Percentiles rank a stretch among this genome's conserved stretches.
These are phyloP conservation scores for Candida taoyuanica DNA, from an alignment of 805 yeast genomes.

Conservation along the genomic window DNA sequence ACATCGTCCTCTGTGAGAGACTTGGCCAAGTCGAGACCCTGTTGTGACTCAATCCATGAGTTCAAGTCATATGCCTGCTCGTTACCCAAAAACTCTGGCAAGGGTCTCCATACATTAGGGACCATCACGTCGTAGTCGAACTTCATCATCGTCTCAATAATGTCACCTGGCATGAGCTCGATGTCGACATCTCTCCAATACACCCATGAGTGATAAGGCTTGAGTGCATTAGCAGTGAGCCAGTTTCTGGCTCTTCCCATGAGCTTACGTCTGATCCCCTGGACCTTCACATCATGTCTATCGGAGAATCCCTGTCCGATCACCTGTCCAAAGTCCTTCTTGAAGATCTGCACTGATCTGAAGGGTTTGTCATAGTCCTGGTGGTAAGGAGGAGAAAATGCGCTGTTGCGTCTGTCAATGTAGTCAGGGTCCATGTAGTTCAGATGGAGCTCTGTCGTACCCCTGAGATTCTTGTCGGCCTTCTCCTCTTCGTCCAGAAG, in stretches of 20 bases:
- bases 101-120: slow-evolving; percentile 95
- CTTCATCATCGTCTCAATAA: slow-evolving; percentile 70
- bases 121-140: slow-evolving; percentile 65
- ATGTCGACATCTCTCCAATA: slow-evolving; percentile 89
- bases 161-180: slow-evolving; percentile 75
- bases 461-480: slow-evolving; percentile 35
- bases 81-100: slow-evolving; percentile 84
- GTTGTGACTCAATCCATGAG: slow-evolving; percentile 90
- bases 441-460: slow-evolving; percentile 59
- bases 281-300: slow-evolving; percentile 80
- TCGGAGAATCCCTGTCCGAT: slow-evolving; percentile 85
- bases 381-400: slow-evolving; percentile 67
- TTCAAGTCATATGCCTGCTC: slow-evolving; percentile 96
- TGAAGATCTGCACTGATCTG: slow-evolving; percentile 73
- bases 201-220: slow-evolving; percentile 87
- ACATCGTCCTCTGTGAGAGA: slow-evolving; percentile 74
- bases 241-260: slow-evolving; percentile 89
- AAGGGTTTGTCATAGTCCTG: slow-evolving; percentile 61
- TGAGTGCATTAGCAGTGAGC: slow-evolving; percentile 67
- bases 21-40: slow-evolving; percentile 63
- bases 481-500: slow-evolving; percentile 41
- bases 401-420: slow-evolving; percentile 48
- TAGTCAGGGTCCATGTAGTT: slow-evolving; percentile 67
- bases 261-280: slow-evolving; percentile 75
- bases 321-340: slow-evolving; percentile 77